Evolutionary conservation across 768 basidiomycete species (phyloP).

Genomic region (Guyanaporus albipodus): DNA sequence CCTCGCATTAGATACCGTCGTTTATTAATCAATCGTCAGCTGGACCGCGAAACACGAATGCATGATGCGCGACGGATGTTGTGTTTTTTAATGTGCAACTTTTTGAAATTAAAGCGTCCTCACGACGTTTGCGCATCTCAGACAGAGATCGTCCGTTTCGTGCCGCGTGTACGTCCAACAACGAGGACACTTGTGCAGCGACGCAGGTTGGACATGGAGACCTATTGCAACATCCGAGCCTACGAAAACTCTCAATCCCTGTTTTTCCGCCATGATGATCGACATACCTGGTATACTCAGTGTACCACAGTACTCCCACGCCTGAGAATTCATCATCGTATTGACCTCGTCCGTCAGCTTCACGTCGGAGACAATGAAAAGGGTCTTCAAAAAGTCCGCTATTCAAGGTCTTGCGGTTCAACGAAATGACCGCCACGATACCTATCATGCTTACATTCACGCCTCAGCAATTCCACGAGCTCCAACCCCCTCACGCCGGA

Average conservation of each 20-base stretch:
- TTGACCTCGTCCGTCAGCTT: slow-evolving; percentile 46
- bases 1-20: no score
- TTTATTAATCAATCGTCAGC: no score
- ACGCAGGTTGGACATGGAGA: slow-evolving; percentile 61
- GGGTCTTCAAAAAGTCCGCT: slow-evolving; percentile 63
- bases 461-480: slow-evolving; percentile 41
- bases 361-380: slow-evolving; percentile 81
- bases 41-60: no score
- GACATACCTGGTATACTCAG: slow-evolving; percentile 45
- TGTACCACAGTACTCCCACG: slow-evolving; percentile 49
- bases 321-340: slow-evolving; percentile 35
- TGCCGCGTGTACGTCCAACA: slow-evolving; percentile 80
- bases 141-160: slow-evolving; percentile 53
- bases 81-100: no score
- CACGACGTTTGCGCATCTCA: slow-evolving; percentile 47
- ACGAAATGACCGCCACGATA: no score
- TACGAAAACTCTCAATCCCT: background rate
- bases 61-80: no score
- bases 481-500: slow-evolving; percentile 25
- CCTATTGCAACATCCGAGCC: slow-evolving; percentile 28
- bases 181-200: slow-evolving; percentile 72
- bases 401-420: background rate
- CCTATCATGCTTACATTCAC: slow-evolving; percentile 31
- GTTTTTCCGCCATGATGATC: background rate
- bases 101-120: slow-evolving; percentile 5